Evolutionary conservation across 352 stramenopile genomes (phyloP), one percentile per base, ranked within the genome.

Genomic region (Achlya hypogyna): DNA sequence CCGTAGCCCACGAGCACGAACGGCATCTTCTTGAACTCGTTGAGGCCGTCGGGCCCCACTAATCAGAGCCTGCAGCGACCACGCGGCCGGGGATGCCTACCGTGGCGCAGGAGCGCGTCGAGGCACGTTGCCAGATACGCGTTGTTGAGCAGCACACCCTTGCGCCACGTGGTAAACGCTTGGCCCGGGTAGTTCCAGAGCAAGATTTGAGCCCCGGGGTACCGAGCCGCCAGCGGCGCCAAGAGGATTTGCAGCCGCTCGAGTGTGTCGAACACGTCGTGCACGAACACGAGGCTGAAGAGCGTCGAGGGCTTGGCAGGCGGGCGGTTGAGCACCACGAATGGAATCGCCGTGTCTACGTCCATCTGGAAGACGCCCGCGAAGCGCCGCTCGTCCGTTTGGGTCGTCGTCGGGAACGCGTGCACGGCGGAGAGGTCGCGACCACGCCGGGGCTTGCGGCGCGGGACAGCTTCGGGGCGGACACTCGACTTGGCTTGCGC

Each of bases 111-210:
- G 10, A 98, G 69, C 34, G 88, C 84, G 25, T 84, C 72, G 12
- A 98, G 74, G 63, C 93, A 97, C 31, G 80, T 69, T 3, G 85
- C 81, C 40, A 97, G 81, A 73, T 91, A 98, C 25, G 82, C 80
- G 73, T 98, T 98, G 77, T 98, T 96, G 49, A 98, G 82, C 40
- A 93, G 38, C 43, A 84, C 79, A 4, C 92, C 88, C 27, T 82
- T 74, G 12, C 87, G 76, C 89, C 93, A 98, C 27, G 93, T 84
- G 23, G 93, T 98, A 72, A 97, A 97, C 0, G 94, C 95, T 72
- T 98, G 95, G 9, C 95, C 94, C 0, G 95, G 94, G 74, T 98
- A 98, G 74, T 98, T 98, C 91, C 95, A 98, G 20, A 98, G 63
- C 23, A 98, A 73, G 23, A 96, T 84, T 71, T 97, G 84, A 9